phyloP scores from a whole-genome alignment of 2,329 filamentous ascomycete species.

The Furcasterigmium sp. region DNA sequence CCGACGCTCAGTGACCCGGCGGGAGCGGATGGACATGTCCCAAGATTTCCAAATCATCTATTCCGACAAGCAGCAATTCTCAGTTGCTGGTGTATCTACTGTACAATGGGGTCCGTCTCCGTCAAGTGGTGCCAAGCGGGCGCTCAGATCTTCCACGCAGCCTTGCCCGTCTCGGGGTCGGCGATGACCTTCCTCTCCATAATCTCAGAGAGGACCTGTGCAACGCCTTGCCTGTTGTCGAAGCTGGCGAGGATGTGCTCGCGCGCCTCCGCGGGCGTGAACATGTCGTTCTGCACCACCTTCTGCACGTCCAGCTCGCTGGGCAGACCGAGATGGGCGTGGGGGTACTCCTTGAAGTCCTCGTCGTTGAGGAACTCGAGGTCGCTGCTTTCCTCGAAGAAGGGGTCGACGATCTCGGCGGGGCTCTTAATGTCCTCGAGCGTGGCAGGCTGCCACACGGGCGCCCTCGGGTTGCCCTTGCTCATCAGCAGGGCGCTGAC shows the following conservation, averaged over 20 bases:
- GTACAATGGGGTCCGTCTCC: no score
- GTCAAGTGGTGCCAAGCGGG: no score
- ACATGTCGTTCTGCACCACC: constrained; percentile 32
- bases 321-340: constrained; percentile 65
- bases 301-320: constrained; percentile 56
- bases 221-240: constrained; percentile 63
- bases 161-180: constrained; percentile 35
- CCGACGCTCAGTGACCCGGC: no score
- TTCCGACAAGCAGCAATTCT: no score
- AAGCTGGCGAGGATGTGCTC: constrained; percentile 55
- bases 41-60: no score
- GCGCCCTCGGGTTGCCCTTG: constrained; percentile 45
- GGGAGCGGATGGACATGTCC: no score
- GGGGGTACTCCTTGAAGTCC: constrained; percentile 71
- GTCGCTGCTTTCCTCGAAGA: constrained; percentile 52
- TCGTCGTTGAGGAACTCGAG: constrained; percentile 57
- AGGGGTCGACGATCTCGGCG: constrained; percentile 54
- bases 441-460: constrained; percentile 71
- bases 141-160: no score
- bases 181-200: constrained; percentile 54
- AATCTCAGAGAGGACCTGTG: constrained; percentile 64
- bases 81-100: no score
- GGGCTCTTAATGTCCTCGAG: constrained; percentile 60
- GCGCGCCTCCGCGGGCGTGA: constrained; percentile 53
- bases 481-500: constrained; percentile 76